Evolutionary conservation across 202 grass and related monocot species (phyloP).

Genomic region (Setaria viridis): DNA sequence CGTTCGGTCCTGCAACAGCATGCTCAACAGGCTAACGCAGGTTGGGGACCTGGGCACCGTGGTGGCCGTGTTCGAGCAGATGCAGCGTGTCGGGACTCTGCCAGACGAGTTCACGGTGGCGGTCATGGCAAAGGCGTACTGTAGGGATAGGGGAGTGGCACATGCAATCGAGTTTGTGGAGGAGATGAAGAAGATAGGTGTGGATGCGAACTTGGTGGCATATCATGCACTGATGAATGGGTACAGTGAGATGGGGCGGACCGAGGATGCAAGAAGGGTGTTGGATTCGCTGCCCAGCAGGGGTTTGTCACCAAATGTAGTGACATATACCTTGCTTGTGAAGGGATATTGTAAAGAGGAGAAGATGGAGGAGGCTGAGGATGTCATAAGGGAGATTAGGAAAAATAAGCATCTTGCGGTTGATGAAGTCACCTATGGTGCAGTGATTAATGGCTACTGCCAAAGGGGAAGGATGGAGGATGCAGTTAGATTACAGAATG

Average conservation of each 20-base stretch:
- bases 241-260: conserved; percentile 61
- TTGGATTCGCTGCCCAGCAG: conserved; percentile 50
- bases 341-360: conserved; percentile 86
- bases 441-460: conserved; percentile 80
- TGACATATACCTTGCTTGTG: conserved; percentile 82
- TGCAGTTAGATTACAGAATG: conserved; percentile 58
- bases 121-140: conserved; percentile 83
- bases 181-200: conserved; percentile 72
- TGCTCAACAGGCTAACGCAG: conserved; percentile 72
- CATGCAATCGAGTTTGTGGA: conserved; percentile 54
- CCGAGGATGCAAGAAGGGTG: conserved; percentile 56
- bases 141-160: conserved; percentile 51
- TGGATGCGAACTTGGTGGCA: conserved; percentile 82
- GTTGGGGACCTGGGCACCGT: conserved; percentile 45
- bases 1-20: conserved; percentile 77
- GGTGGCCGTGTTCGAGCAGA: conserved; percentile 68
- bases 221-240: conserved; percentile 79
- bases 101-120: conserved; percentile 77
- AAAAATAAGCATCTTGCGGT: conserved; percentile 50
- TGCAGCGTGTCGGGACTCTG: conserved; percentile 46
- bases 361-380: conserved; percentile 68
- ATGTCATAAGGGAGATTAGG: conserved; percentile 63
- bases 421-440: conserved; percentile 78
- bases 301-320: conserved; percentile 68
- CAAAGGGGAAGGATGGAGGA: conserved; percentile 73